A percentile compares a stretch with the other conserved stretches of the same genome.
Evolutionary conservation across 345 rosid species (phyloP).

Genomic region (Citrus hindsii): DNA sequence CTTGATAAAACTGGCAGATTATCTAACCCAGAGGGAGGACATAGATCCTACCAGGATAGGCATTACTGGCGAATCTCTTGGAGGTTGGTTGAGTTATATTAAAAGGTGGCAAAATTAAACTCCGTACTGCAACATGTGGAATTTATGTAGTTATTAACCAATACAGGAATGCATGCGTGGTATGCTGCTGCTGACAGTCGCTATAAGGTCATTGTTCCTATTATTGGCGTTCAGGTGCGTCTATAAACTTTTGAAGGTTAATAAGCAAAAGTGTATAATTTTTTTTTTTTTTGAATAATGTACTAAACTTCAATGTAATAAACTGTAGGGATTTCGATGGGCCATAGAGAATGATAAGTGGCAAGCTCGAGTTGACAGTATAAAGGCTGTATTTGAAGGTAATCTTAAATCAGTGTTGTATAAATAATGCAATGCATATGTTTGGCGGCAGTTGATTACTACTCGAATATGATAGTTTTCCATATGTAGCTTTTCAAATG

Average conservation of each 20-base stretch:
- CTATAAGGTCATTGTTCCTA: slow-evolving; percentile 65
- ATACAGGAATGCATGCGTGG: slow-evolving; percentile 96
- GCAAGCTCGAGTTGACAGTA: slow-evolving; percentile 79
- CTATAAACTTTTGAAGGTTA: neutral
- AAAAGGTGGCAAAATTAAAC: slow-evolving; percentile 1
- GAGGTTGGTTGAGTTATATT: slow-evolving; percentile 55
- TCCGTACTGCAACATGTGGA: slow-evolving; percentile 3
- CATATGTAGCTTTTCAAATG: neutral
- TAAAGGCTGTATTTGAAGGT: slow-evolving; percentile 89
- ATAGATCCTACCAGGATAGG: slow-evolving; percentile 78
- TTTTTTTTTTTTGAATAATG: neutral
- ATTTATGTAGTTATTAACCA: slow-evolving; percentile 9
- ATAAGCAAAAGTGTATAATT: neutral
- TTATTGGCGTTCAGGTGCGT: slow-evolving; percentile 84
- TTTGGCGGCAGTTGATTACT: neutral
- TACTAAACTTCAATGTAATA: slow-evolving; percentile 8
- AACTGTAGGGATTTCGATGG: slow-evolving; percentile 77
- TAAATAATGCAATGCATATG: neutral
- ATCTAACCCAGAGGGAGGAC: slow-evolving; percentile 70
- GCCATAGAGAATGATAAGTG: slow-evolving; percentile 77
- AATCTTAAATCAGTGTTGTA: neutral
- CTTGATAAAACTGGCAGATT: slow-evolving; percentile 83
- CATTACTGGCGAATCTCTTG: slow-evolving; percentile 87
- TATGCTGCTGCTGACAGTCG: slow-evolving; percentile 82
- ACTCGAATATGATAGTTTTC: neutral